Evolutionary conservation across 2,329 filamentous ascomycete species (phyloP).

Genomic region (Stromatinia cepivora): DNA sequence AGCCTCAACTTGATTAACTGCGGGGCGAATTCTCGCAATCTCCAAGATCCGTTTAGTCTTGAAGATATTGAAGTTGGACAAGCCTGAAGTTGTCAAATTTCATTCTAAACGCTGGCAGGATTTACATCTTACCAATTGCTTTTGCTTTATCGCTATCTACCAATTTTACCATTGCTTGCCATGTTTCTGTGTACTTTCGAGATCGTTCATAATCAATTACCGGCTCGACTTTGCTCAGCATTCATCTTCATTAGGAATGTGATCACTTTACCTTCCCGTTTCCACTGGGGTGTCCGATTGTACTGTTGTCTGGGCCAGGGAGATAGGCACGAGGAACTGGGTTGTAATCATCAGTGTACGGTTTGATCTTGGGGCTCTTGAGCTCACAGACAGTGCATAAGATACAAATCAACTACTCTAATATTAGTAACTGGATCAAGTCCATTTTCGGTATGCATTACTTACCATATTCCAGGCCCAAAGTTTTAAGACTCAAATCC

Average conservation of each 20-base stretch:
- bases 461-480: slow-evolving; percentile 9
- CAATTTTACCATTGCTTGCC: slow-evolving; percentile 18
- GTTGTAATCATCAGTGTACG: neutral
- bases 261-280: slow-evolving; percentile 13
- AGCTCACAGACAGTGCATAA: slow-evolving; percentile 19
- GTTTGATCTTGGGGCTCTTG: neutral
- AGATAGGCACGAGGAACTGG: slow-evolving; percentile 19
- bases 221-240: neutral
- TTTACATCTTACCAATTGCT: neutral
- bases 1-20: slow-evolving; percentile 15
- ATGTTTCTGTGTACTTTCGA: slow-evolving; percentile 15
- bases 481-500: neutral
- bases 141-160: slow-evolving; percentile 16
- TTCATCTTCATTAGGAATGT: too few species aligned
- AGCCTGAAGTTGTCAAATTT: neutral
- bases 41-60: slow-evolving; percentile 13
- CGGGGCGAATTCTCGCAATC: slow-evolving; percentile 15
- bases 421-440: neutral
- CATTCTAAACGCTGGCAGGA: neutral
- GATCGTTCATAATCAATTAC: slow-evolving; percentile 14
- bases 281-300: slow-evolving; percentile 5
- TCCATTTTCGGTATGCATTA: too few species aligned
- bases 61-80: slow-evolving; percentile 22
- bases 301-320: slow-evolving; percentile 16
- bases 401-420: slow-evolving; percentile 15